Evolutionary conservation across 1,284 basidiomycete species (phyloP).

Genomic region (Ustilago shanxiensis): DNA sequence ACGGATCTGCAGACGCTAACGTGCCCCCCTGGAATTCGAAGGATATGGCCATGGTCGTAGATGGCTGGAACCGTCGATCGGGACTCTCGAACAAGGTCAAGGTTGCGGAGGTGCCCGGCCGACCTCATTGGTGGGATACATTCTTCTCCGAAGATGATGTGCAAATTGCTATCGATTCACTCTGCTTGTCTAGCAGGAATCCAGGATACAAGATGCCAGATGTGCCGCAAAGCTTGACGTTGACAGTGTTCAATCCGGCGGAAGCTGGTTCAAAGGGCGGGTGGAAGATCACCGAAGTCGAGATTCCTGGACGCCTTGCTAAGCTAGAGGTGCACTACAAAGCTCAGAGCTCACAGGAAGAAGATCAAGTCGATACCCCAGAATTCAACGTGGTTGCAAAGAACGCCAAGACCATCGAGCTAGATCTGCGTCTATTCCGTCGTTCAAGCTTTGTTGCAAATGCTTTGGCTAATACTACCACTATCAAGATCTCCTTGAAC

Average conservation of each 20-base stretch:
- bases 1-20: conserved; percentile 81
- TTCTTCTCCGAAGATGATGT: conserved; percentile 76
- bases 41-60: conserved; percentile 75
- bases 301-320: conserved; percentile 74
- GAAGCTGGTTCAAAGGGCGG: conserved; percentile 79
- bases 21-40: conserved; percentile 85
- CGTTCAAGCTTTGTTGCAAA: neutral
- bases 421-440: conserved; percentile 13
- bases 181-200: conserved; percentile 19
- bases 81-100: conserved; percentile 69
- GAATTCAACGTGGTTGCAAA: neutral
- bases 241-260: conserved; percentile 77
- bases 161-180: conserved; percentile 72
- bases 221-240: conserved; percentile 73
- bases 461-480: neutral
- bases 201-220: conserved; percentile 26
- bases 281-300: conserved; percentile 75
- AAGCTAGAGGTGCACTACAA: conserved; percentile 35
- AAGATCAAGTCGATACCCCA: neutral
- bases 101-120: conserved; percentile 75
- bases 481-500: conserved; percentile 6
- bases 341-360: neutral
- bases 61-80: conserved; percentile 73
- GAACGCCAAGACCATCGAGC: conserved; percentile 19
- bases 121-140: conserved; percentile 79